These are phyloP conservation scores for Ambrosiella beaveri DNA, from an alignment of 2,329 filamentous ascomycete genomes.

Conservation along the genomic window DNA sequence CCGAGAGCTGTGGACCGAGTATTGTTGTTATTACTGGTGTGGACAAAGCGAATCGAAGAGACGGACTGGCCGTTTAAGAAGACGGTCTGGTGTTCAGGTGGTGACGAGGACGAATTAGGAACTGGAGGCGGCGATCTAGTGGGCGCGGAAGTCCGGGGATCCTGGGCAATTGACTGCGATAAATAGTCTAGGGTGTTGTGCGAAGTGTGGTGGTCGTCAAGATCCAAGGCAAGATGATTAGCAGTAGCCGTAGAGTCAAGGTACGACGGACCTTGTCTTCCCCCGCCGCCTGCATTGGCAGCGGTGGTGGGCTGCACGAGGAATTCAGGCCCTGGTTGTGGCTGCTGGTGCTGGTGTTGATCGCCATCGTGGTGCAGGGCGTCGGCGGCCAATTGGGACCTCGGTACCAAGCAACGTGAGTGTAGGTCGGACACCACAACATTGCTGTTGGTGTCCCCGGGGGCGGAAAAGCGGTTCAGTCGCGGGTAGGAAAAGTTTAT, in stretches of 20 bases:
- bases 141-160: too few species aligned
- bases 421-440: slow-evolving; percentile 48
- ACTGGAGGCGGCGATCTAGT: background rate
- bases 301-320: background rate
- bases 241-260: too few species aligned
- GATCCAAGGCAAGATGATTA: too few species aligned
- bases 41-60: slow-evolving; percentile 8
- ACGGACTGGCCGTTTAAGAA: background rate
- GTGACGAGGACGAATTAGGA: background rate
- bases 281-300: too few species aligned
- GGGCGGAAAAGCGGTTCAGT: slow-evolving; percentile 24
- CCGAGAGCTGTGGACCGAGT: background rate
- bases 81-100: slow-evolving; percentile 2
- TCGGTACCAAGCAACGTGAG: slow-evolving; percentile 43
- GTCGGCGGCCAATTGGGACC: slow-evolving; percentile 13
- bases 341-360: background rate
- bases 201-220: too few species aligned
- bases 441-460: slow-evolving; percentile 19
- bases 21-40: background rate
- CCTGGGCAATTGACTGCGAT: too few species aligned
- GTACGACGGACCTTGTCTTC: too few species aligned
- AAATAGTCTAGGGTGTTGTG: too few species aligned
- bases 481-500: slow-evolving; percentile 44
- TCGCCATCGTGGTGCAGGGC: background rate
- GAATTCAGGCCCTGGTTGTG: background rate